Conservation (phyloP, 1,284 basidiomycete species). For the Melampsora americana region DNA sequence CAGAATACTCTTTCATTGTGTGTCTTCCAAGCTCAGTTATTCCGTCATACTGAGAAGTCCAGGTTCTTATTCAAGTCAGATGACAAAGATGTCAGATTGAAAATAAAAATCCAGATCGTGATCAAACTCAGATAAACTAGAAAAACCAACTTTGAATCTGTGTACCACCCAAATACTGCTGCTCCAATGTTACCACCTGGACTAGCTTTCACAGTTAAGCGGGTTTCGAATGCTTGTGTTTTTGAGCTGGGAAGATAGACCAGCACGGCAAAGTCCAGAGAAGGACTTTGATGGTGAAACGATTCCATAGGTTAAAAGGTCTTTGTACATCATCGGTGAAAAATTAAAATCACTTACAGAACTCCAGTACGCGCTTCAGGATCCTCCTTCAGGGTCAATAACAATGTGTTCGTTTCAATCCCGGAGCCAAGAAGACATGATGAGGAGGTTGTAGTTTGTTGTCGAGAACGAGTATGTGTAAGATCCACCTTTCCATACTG, state of each 20-base stretch:
- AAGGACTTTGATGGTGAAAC: conserved; percentile 13
- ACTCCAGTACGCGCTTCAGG: conserved; percentile 24
- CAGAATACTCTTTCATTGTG: background rate
- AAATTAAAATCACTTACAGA: conserved; percentile 22
- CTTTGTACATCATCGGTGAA: background rate
- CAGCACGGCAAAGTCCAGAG: conserved; percentile 36
- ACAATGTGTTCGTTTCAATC: conserved; percentile 43
- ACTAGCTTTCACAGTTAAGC: conserved; percentile 38
- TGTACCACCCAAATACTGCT: conserved; percentile 35
- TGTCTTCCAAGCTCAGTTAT: conserved; percentile 32
- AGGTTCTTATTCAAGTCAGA: conserved; percentile 10
- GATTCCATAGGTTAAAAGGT: background rate
- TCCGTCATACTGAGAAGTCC: conserved; percentile 37
- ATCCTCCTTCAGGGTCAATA: conserved; percentile 43
- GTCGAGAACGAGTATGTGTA: conserved; percentile 33
- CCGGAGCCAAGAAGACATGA: conserved; percentile 35
- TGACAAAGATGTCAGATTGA: background rate
- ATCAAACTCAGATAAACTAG: too few relatives aligned
- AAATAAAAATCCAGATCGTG: background rate
- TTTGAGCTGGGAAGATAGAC: conserved; percentile 29
- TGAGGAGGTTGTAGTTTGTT: conserved; percentile 11
- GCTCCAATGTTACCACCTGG: conserved; percentile 33
- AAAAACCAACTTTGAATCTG: conserved; percentile 29
- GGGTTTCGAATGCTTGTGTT: conserved; percentile 26
- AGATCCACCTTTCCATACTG: conserved; percentile 38